A percentile compares a stretch with the other conserved stretches of the same genome.
Conservation (phyloP, 306 rosid genomes). For the Carpinus fangiana region DNA sequence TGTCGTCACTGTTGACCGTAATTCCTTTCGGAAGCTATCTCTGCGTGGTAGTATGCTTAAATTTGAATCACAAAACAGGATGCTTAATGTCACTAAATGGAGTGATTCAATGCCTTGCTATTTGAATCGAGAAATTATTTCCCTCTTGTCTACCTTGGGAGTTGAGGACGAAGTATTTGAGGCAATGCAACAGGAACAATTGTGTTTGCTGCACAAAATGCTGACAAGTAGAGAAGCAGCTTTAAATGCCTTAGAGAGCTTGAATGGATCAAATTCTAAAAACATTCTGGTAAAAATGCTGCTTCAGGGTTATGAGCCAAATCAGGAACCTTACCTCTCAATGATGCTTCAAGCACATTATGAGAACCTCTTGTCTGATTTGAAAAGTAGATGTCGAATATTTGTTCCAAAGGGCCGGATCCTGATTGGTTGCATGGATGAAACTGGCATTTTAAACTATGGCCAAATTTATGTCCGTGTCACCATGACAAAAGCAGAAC, state of each 20-base stretch:
- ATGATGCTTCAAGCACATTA: constrained; percentile 89
- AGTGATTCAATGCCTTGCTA: constrained; percentile 84
- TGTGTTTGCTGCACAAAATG: constrained; percentile 68
- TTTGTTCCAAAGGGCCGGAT: constrained; percentile 79
- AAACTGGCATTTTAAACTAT: constrained; percentile 71
- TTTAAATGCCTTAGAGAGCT: constrained; percentile 59
- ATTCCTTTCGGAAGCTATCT: constrained; percentile 74
- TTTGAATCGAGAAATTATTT: constrained; percentile 84
- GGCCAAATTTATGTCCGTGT: constrained; percentile 79
- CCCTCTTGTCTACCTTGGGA: constrained; percentile 76
- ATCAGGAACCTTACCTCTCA: constrained; percentile 74
- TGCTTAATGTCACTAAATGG: constrained; percentile 88
- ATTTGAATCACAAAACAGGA: constrained; percentile 73
- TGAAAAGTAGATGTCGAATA: constrained; percentile 75
- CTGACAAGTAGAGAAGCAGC: constrained; percentile 59
- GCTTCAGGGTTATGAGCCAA: constrained; percentile 74
- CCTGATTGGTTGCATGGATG: constrained; percentile 90
- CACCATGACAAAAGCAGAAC: constrained; percentile 59
- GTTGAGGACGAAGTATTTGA: constrained; percentile 69
- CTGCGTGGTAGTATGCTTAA: constrained; percentile 85
- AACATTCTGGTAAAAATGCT: constrained; percentile 78
- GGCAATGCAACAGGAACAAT: constrained; percentile 73
- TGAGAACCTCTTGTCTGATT: constrained; percentile 64
- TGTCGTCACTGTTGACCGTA: constrained; percentile 79
- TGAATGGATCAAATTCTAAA: constrained; percentile 58